These are phyloP conservation scores for Aegilops speltoides DNA, from an alignment of 176 grass and related monocot genomes.

Conservation along the genomic window DNA sequence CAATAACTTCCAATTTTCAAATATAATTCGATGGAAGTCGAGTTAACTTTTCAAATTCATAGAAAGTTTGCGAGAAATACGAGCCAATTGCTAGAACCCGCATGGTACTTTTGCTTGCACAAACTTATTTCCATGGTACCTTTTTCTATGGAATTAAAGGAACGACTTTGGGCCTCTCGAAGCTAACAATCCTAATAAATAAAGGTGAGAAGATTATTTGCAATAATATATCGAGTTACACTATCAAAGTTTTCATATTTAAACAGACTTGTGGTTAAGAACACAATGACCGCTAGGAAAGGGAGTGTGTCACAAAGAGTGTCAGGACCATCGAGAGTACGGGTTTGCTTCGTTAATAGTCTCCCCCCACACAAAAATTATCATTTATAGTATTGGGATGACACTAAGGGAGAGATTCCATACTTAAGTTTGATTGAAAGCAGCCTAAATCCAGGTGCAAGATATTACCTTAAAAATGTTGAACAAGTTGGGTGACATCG, in stretches of 20 bases:
- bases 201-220: not conserved
- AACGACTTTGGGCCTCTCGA: too few relatives aligned
- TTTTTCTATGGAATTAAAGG: too few relatives aligned
- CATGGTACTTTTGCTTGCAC: too few relatives aligned
- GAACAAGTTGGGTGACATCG: not conserved
- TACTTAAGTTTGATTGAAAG: not conserved
- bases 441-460: not conserved
- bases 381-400: not conserved
- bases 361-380: too few relatives aligned
- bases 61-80: not conserved
- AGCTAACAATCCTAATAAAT: too few relatives aligned
- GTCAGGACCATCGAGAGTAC: not conserved
- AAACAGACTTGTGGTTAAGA: not conserved
- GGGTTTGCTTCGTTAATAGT: not conserved
- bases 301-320: not conserved
- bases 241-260: not conserved
- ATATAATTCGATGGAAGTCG: not conserved
- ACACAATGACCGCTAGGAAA: not conserved
- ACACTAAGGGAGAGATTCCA: not conserved
- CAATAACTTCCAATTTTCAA: not conserved
- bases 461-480: not conserved
- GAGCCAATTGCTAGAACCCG: not conserved
- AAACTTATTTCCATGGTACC: not conserved
- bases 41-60: not conserved
- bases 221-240: not conserved